phyloP scores from a whole-genome alignment of 2,329 filamentous ascomycete genomes.

The Hypocrella siamensis region DNA sequence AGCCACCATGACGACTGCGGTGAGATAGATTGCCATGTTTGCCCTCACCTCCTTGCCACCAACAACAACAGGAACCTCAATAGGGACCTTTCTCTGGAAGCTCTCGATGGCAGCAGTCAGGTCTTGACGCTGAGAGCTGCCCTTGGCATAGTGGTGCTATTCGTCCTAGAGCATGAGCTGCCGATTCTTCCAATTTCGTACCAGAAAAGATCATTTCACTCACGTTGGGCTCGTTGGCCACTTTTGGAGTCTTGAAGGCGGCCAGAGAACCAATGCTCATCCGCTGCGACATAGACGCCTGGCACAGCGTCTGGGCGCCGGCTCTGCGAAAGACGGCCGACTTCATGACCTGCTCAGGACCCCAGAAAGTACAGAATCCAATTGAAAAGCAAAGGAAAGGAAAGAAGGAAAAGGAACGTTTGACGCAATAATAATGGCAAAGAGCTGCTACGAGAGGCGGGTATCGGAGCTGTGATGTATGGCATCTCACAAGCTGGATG shows the following conservation, averaged over 20 bases:
- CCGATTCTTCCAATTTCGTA: not conserved
- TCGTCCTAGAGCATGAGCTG: not conserved
- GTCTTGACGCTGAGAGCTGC: slow-evolving; percentile 61
- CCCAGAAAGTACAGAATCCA: too few species aligned
- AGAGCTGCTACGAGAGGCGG: too few species aligned
- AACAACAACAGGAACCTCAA: slow-evolving; percentile 72
- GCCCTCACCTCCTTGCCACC: slow-evolving; percentile 59
- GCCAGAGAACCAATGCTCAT: slow-evolving; percentile 46
- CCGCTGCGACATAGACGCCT: slow-evolving; percentile 10
- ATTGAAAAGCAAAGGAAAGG: not conserved
- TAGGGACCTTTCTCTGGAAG: slow-evolving; percentile 50
- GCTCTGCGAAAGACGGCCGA: slow-evolving; percentile 18
- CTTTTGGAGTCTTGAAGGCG: slow-evolving; percentile 71
- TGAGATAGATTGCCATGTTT: not conserved
- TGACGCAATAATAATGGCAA: not conserved
- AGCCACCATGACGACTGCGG: too few species aligned
- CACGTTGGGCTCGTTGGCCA: slow-evolving; percentile 93
- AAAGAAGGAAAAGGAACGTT: not conserved
- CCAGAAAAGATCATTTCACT: slow-evolving; percentile 17
- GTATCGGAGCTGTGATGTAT: too few species aligned
- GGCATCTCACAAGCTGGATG: too few species aligned
- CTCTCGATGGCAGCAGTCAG: slow-evolving; percentile 59
- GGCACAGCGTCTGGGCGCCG: slow-evolving; percentile 14
- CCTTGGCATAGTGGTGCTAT: slow-evolving; percentile 80
- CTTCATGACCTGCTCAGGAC: too few species aligned